phyloP scores from a whole-genome alignment of 306 rosid genomes.

The Vigna angularis region DNA sequence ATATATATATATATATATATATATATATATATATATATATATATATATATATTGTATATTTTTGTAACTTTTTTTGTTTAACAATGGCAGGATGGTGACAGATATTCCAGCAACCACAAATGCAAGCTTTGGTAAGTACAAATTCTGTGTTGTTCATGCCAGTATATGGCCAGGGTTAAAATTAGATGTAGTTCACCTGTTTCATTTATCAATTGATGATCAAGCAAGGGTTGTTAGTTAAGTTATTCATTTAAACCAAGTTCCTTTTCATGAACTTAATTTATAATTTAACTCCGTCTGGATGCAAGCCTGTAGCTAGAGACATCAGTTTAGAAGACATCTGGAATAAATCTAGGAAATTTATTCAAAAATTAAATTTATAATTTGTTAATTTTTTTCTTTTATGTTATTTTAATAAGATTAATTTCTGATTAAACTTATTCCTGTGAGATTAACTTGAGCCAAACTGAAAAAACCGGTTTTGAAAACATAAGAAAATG shows the following conservation, averaged over 20 bases:
- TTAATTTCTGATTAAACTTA: too few relatives aligned
- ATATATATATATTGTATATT: neutral
- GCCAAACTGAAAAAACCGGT: neutral
- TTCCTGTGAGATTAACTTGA: neutral
- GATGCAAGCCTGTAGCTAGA: too few relatives aligned
- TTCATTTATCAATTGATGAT: neutral
- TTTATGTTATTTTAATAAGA: too few relatives aligned
- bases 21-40: too few relatives aligned
- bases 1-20: too few relatives aligned
- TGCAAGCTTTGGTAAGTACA: conserved; percentile 48
- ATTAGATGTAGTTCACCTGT: neutral
- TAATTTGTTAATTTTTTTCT: too few relatives aligned
- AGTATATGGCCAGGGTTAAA: neutral
- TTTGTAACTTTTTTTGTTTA: neutral
- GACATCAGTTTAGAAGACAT: neutral
- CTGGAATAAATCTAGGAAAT: too few relatives aligned
- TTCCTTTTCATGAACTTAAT: neutral
- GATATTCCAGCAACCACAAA: conserved; percentile 60
- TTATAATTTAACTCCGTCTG: neutral
- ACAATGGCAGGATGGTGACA: conserved; percentile 54
- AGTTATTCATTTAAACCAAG: neutral
- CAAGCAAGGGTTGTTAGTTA: neutral
- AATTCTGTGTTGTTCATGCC: neutral
- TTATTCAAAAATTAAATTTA: neutral
- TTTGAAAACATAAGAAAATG: too few relatives aligned